Evolutionary conservation across 2,329 filamentous ascomycete genomes (phyloP), one percentile per base, ranked within the genome.

Genomic region (Aspergillus oerlinghausenensis): DNA sequence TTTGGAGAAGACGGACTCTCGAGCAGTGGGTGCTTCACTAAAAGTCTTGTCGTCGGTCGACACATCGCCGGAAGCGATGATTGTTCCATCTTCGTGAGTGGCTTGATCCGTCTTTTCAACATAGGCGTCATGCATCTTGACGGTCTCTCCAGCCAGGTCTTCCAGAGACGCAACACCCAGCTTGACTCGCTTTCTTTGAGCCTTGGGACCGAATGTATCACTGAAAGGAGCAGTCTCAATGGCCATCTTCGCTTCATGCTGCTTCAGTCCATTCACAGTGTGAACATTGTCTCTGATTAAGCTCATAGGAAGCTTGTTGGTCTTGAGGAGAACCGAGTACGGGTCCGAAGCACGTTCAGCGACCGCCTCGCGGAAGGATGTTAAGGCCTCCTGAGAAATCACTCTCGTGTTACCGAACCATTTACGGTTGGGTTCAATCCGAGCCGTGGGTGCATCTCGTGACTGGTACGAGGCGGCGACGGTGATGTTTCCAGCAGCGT

Each of bases 351-450:
- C 87, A 75, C 92, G 89, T 75, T 96, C 92, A 45, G 90, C 90
- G 76, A 99, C 93, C 26, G 94, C 94, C 58, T 92, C 88, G 60
- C 94, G 87, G 77, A 99, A 99, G 1, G 89, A 86, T 48, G 84
- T 84, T 61, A 97, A 81, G 3, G 91, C 90, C 72, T 96, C 90
- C 72, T 97, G 93, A 1, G 89, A 91, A 69, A 97, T 96, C 48
- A 88, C 86, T 68, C 94, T 82, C 35, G 93, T 96, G 75, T 97
- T 97, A 68, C 88, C 90, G 78, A 99, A 99, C 94, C 94, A 99
- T 78, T 95, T 95, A 69, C 94, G 84, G 77, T 97, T 95, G 51
- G 94, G 94, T 79, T 97, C 93, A 70, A 97, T 89, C 63, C 92
- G 85, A 64, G 93, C 94, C 58, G 83, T 85, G 49, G 93, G 92